phyloP scores from a whole-genome alignment of 108 stramenopile genomes.

The Pinguiococcus pyrenoidosus region DNA sequence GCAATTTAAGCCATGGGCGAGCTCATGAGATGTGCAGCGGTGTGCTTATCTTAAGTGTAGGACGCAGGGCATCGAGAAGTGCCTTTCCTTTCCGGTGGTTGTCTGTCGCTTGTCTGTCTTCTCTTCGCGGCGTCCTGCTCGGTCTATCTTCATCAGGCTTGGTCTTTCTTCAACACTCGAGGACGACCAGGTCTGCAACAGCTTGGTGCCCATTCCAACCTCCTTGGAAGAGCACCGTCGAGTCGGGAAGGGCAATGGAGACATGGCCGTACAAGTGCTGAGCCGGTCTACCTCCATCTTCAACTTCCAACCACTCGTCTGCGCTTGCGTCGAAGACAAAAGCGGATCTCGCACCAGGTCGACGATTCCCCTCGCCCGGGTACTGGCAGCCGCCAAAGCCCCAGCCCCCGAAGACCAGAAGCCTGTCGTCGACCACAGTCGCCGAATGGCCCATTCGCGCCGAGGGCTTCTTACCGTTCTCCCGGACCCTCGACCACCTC shows the following conservation, averaged over 20 bases:
- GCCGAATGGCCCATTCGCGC: not conserved
- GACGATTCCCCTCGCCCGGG: constrained; percentile 3
- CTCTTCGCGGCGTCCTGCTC: no score
- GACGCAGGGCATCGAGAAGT: no score
- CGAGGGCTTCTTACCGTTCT: not conserved
- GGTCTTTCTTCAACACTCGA: no score
- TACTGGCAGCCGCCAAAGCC: constrained; percentile 18
- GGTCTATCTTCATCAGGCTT: no score
- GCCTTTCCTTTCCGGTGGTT: no score
- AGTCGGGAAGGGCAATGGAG: not conserved
- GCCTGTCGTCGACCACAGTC: not conserved
- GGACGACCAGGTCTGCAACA: constrained; percentile 4
- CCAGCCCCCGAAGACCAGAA: constrained; percentile 19
- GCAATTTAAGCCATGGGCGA: no score
- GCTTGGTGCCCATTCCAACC: constrained; percentile 23
- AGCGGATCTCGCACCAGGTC: constrained; percentile 11
- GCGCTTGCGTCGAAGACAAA: not conserved
- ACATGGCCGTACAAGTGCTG: not conserved
- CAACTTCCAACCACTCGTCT: constrained; percentile 5
- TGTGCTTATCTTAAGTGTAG: no score
- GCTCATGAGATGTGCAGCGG: no score
- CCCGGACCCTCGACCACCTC: constrained; percentile 32
- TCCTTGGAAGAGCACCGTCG: constrained; percentile 18
- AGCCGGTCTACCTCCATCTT: not conserved
- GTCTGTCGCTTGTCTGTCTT: no score